Conservation (phyloP, 2,329 filamentous ascomycete species). For the Fusarium tanahbumbuense region DNA sequence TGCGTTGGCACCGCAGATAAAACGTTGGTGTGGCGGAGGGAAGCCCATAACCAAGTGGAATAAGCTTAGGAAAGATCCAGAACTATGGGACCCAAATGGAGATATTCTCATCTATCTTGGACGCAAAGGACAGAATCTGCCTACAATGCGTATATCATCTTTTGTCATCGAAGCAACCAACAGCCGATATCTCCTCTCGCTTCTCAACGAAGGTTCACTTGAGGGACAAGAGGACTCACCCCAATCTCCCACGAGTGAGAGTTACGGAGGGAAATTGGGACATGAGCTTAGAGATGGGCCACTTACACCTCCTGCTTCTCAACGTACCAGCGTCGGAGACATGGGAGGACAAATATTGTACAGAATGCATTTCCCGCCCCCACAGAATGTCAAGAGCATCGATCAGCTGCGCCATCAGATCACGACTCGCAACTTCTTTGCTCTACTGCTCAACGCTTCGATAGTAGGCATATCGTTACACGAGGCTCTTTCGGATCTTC, state of each 20-base stretch:
- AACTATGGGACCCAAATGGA: conserved; percentile 70
- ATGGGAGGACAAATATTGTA: conserved; percentile 68
- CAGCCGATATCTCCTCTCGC: conserved; percentile 63
- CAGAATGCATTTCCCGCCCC: conserved; percentile 72
- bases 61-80: conserved; percentile 68
- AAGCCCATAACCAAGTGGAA: conserved; percentile 65
- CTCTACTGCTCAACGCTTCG: conserved; percentile 71
- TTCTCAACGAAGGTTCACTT: conserved; percentile 64
- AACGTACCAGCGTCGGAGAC: conserved; percentile 51
- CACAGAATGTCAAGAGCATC: conserved; percentile 58
- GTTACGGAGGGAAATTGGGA: conserved; percentile 51
- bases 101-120: conserved; percentile 69
- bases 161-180: conserved; percentile 69
- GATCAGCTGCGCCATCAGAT: conserved; percentile 69
- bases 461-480: conserved; percentile 73
- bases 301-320: conserved; percentile 55
- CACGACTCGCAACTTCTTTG: conserved; percentile 76
- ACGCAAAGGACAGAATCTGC: conserved; percentile 58
- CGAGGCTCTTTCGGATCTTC: conserved; percentile 72
- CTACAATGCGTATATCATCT: conserved; percentile 68
- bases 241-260: conserved; percentile 56
- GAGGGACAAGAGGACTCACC: conserved; percentile 56
- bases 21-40: conserved; percentile 65
- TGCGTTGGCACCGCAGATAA: conserved; percentile 54
- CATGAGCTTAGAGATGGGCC: conserved; percentile 24